phyloP scores from a whole-genome alignment of 768 basidiomycete genomes.

The Auricularia cornea region DNA sequence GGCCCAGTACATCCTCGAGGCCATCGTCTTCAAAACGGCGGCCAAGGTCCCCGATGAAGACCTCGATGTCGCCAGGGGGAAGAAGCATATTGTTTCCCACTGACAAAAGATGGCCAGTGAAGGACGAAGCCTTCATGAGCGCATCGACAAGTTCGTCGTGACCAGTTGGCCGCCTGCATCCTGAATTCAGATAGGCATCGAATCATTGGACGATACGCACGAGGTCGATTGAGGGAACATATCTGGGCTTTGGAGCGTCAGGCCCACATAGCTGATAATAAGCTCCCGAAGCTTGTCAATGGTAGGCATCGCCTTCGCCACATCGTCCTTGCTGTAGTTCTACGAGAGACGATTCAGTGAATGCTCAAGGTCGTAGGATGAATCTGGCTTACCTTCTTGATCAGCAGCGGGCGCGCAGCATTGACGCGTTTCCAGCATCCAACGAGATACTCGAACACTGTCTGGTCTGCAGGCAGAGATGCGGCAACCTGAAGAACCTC shows the following conservation, averaged over 20 bases:
- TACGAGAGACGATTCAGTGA: slow-evolving; percentile 17
- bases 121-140: slow-evolving; percentile 65
- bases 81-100: slow-evolving; percentile 43
- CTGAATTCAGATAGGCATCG: not conserved
- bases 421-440: slow-evolving; percentile 90
- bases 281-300: slow-evolving; percentile 75
- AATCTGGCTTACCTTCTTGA: slow-evolving; percentile 48
- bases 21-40: slow-evolving; percentile 75
- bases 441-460: slow-evolving; percentile 82
- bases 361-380: not conserved
- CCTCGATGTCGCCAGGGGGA: slow-evolving; percentile 55
- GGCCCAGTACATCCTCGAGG: slow-evolving; percentile 69
- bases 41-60: slow-evolving; percentile 77
- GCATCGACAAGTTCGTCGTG: slow-evolving; percentile 72
- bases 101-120: slow-evolving; percentile 56
- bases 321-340: slow-evolving; percentile 55
- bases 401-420: slow-evolving; percentile 38
- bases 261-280: slow-evolving; percentile 80
- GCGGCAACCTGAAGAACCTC: slow-evolving; percentile 67
- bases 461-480: slow-evolving; percentile 67
- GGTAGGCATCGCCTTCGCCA: slow-evolving; percentile 49
- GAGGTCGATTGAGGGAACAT: slow-evolving; percentile 84
- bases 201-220: slow-evolving; percentile 41
- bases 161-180: slow-evolving; percentile 57
- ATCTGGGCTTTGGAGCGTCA: slow-evolving; percentile 82